Base-by-base conservation (phyloP, 106 monocot species). In the Platanthera guangdongensis region DNA sequence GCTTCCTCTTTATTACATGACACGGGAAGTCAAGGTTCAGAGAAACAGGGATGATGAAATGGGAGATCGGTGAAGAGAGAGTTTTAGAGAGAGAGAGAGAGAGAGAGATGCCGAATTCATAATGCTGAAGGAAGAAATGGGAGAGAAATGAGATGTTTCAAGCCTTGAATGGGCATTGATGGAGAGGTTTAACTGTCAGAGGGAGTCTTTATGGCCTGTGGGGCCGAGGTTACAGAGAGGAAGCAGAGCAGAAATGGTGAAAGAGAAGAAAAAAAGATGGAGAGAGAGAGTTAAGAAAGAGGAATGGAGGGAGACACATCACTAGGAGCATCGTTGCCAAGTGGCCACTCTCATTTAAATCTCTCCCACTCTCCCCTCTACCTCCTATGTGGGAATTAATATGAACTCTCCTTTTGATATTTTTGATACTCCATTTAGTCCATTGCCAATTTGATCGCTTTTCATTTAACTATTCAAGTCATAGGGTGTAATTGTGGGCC, bases 141-240 rank as follows among this genome's bases (percentile, higher is more conserved):
- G 39, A 30, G 10, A 60, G 65, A 65, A 13, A 65, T 65, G 65
- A 65, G 65, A 65, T 11, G 32, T 19, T 65, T 70, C 9, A 70
- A 48, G 6, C 45, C 16, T 70, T 70, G 9, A 72, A 72, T 22
- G 4, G 51, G 51, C 51, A 72, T 72, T 72, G 72, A 72, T 72
- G 3, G 72, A 9, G 72, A 72, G 72, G 70, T 51, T 51, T 72
- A 72, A 72, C 72, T 72, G 72, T 51, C 51, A 51, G 51, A 22
- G 21, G 46, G 19, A 8, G n/a, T 0, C 72, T n/a, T 72, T 50
- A 72, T 72, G 39, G 22, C 21, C 50, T 3, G 51, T 50, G 51
- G 72, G 72, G 13, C 72, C 72, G 51, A 72, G 50, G 9, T 25
- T 72, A 48, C 47, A 71, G 70, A 48, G 12, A 28, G 70, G 70